Base-by-base conservation (phyloP, 1,284 basidiomycete genomes). In the Omphalotus olearius region DNA sequence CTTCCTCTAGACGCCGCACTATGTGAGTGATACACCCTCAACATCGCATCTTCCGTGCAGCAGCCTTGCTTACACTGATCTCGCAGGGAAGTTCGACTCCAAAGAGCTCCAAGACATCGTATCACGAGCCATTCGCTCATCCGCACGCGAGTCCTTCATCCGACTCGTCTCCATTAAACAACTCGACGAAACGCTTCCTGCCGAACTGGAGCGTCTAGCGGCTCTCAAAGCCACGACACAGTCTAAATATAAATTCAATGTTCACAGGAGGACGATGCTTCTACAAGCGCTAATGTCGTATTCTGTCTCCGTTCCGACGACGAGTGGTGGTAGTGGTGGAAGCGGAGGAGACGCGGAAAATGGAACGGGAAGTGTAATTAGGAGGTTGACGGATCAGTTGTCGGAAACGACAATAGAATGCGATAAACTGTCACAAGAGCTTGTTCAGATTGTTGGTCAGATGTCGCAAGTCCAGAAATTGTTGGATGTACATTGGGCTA, bases 21-120 rank as follows among this genome's bases (percentile, higher is more conserved):
- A 55, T 88, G 87, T 75, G 56, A 50, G 70, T 66, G 14, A 43
- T 38, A 23, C 23, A 23, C 23, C 23, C 3, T 36, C 6, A 13
- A 4, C 25, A 6, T 30, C 6, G 4, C 25, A n/a, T 16, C 39
- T 41, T 23, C 40, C n/a, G 6, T 17, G 42, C 7, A 33, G 4
- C 30, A 4, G 3, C 30, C 30, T 9, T 33, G n/a, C n/a, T n/a
- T n/a, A n/a, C 13, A 9, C 30, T 33, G 7, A 33, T 13, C 2
- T 23, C 35, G 1, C 33, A 50, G 48, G 48, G 48, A 50, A 30
- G 16, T 35, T 50, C 4, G 41, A 50, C 26, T 50, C 48, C 23
- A 48, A 74, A 25, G 83, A 91, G 59, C 75, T 91, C 36, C 88
- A 90, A 60, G 72, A 77, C 16, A 79, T 89, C 55, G 88, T 90